Conservation (phyloP, 345 rosid genomes). For the Toxicodendron radicans region DNA sequence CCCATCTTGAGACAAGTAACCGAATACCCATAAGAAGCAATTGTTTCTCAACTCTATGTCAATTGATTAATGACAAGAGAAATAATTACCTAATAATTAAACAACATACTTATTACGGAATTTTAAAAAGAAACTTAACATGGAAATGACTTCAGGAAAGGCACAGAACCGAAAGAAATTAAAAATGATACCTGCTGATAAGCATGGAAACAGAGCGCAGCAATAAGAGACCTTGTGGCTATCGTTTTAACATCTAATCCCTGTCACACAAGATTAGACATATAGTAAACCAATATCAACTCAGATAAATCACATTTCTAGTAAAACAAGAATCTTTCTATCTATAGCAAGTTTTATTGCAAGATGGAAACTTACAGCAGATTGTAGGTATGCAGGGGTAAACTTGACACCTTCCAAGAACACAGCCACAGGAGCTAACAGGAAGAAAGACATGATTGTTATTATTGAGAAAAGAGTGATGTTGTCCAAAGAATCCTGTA, state of each 20-base stretch:
- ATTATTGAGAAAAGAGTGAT: slow-evolving; percentile 97
- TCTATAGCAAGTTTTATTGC: background rate
- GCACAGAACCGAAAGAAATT: background rate
- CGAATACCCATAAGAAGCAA: background rate
- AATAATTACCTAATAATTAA: background rate
- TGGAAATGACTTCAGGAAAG: slow-evolving; percentile 1
- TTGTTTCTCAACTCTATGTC: too few species aligned
- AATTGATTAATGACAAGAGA: too few species aligned
- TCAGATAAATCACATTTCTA: background rate
- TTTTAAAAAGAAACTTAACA: background rate
- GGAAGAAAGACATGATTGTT: slow-evolving; percentile 85
- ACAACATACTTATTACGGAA: too few species aligned
- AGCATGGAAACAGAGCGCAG: slow-evolving; percentile 94
- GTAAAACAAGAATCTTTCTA: background rate
- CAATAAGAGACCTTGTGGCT: slow-evolving; percentile 61
- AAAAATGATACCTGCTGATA: slow-evolving; percentile 80
- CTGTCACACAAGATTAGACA: slow-evolving; percentile 33
- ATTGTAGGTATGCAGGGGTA: slow-evolving; percentile 78
- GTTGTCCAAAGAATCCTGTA: slow-evolving; percentile 94
- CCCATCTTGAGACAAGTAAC: background rate
- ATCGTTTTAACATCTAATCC: slow-evolving; percentile 77
- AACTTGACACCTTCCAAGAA: slow-evolving; percentile 88
- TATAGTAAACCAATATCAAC: slow-evolving; percentile 17
- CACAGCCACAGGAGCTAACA: slow-evolving; percentile 77
- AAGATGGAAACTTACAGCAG: slow-evolving; percentile 63